Evolutionary conservation across 345 rosid species (phyloP), one percentile per base, ranked within the genome.

Genomic region (Gossypium raimondii): DNA sequence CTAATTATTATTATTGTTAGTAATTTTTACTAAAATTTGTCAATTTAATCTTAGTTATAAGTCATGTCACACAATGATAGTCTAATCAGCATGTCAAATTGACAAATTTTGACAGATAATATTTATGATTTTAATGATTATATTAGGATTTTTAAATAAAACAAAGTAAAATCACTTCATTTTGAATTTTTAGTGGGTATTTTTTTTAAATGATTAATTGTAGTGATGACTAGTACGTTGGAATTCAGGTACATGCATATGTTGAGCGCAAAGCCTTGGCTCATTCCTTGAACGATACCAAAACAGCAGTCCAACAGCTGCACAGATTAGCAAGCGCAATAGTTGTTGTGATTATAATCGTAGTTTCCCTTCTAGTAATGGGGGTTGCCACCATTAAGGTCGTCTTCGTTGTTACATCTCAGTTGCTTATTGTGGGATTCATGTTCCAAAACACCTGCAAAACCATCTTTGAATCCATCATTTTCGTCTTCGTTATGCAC

Each of bases 381-480:
- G 92, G 89, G 57, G 71, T 92, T 67, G 91, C 94, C 34, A 80
- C 86, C 16, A 80, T 87, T 14, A 92, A 89, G 68, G 82, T 89
- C 47, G 70, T 92, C 17, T 78, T 92, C 5, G 81, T 91, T 20
- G 85, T 90, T 71, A 84, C 89, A 2, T 86, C 95, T 16, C 95
- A 92, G 76, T 53, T 92, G 14, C 82, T 92, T n/a, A 82, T 90
- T 2, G 88, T 89, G 0, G 97, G 93, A 5, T 88, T 92, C 78
- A 83, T 92, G 84, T 92, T 92, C 82, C 90, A 90, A 60, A 92
- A 90, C 82, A 90, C 88, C 63, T 88, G 97, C 89, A 92, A 90
- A 76, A 92, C 90, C 25, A 76, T 86, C 0, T 92, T 92, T 7
- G 97, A 92, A 75, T 88, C 95, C 79, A 90, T 92, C 84, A 86